Evolutionary conservation across 192 early-diverging fungal genomes (phyloP), one percentile per base, ranked within the genome.

Genomic region (Phycomyces blakesleeanus): DNA sequence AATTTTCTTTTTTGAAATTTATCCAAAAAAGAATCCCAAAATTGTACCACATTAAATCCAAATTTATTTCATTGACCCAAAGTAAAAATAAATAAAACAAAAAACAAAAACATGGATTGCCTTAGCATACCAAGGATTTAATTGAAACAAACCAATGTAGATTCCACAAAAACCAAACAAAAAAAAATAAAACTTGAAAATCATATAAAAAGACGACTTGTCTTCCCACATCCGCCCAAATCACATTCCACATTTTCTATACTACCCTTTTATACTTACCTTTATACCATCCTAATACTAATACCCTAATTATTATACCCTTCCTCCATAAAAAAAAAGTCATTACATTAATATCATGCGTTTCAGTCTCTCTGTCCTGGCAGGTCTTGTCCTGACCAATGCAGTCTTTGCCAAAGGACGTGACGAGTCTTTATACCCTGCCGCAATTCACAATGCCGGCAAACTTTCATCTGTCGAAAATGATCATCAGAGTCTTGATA

Each of bases 341-440:
- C n/a, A n/a, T n/a, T n/a, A n/a, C n/a, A n/a, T n/a, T n/a, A n/a
- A 14, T 42, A 58, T 24, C 39, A 65, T 65, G 63, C 39, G 55
- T 24, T 50, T 65, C 55, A 42, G 34, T 20, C 55, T 65, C 54
- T 41, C 63, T 65, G 12, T 65, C 47, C n/a, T 65, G 24, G 53
- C 63, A 22, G 26, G 51, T 0, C 40, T 47, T 34, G 25, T 65
- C 20, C 25, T 65, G 38, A 34, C 53, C 22, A 37, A 64, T 42
- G 62, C 62, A 7, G 42, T 64, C n/a, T 64, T 34, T 29, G 62
- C 62, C 16, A 20, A 38, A 29, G n/a, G 15, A 37, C 55, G 57
- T 47, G 44, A 47, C 18, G 44, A 47, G 11, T 47, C 44, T 18
- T 18, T 47, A 14, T 47, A 47, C 18, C 44, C 44, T 12, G 44